Evolutionary conservation across 805 yeast species (phyloP).

Genomic region (Myxozyma nipponensis): DNA sequence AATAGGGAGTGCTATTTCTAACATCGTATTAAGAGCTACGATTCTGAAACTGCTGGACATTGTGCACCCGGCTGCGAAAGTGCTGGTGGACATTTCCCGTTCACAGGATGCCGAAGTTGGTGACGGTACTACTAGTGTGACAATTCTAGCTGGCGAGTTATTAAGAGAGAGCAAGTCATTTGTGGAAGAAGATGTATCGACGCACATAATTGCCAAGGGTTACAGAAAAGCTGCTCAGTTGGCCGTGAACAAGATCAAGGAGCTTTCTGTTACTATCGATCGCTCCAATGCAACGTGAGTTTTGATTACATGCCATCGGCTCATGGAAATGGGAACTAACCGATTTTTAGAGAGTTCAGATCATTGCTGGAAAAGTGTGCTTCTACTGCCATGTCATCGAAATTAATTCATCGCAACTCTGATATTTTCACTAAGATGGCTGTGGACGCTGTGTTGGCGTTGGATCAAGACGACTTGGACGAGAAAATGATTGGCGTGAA

Average conservation of each 20-base stretch:
- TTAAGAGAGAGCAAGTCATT: constrained; percentile 84
- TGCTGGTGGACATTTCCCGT: constrained; percentile 87
- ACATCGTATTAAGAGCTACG: constrained; percentile 67
- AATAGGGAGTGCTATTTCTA: too few species aligned
- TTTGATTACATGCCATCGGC: too few species aligned
- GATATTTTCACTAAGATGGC: constrained; percentile 92
- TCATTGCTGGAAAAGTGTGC: constrained; percentile 87
- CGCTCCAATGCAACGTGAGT: constrained; percentile 42
- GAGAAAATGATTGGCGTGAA: constrained; percentile 91
- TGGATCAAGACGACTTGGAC: constrained; percentile 81
- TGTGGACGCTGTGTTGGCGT: constrained; percentile 86
- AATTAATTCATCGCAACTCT: constrained; percentile 81
- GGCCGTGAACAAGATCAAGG: constrained; percentile 69
- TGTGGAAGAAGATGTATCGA: constrained; percentile 93
- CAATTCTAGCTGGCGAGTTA: constrained; percentile 84
- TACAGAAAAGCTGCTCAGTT: constrained; percentile 74
- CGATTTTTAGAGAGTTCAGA: constrained; percentile 50
- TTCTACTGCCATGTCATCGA: constrained; percentile 94
- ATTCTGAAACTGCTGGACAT: constrained; percentile 86
- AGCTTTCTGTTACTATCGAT: constrained; percentile 69
- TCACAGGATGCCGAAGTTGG: constrained; percentile 99
- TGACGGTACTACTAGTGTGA: constrained; percentile 97
- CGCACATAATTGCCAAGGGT: constrained; percentile 84
- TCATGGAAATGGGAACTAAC: background rate
- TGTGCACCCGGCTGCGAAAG: constrained; percentile 97